phyloP scores from a whole-genome alignment of 2,329 filamentous ascomycete species.

The Fusarium sp. region DNA sequence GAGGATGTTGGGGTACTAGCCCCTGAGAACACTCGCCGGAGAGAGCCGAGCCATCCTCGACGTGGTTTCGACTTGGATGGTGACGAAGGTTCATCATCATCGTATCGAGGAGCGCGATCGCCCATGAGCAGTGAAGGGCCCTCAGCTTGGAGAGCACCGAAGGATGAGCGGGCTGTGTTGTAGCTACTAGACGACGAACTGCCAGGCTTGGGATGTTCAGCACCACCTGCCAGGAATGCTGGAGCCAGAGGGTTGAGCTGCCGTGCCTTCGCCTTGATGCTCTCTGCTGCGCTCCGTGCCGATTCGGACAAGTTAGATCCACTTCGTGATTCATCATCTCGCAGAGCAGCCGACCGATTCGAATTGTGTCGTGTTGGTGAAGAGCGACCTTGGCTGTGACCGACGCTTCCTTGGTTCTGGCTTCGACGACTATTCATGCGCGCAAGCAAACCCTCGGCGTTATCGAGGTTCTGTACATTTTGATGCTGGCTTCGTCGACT shows the following conservation, averaged over 20 bases:
- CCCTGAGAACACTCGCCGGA: conserved; percentile 70
- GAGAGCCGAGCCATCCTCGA: conserved; percentile 75
- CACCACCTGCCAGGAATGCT: conserved; percentile 39
- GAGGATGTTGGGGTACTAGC: conserved; percentile 49
- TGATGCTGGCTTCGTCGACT: conserved; percentile 38
- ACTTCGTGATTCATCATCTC: conserved; percentile 63
- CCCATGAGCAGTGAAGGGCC: conserved; percentile 61
- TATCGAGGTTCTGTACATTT: conserved; percentile 53
- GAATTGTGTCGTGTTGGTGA: conserved; percentile 56
- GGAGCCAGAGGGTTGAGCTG: conserved; percentile 50
- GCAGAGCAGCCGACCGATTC: conserved; percentile 48
- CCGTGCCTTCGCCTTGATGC: conserved; percentile 50
- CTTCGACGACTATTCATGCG: conserved; percentile 51
- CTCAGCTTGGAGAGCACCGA: conserved; percentile 63
- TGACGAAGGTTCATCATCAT: conserved; percentile 59
- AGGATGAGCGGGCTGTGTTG: conserved; percentile 65
- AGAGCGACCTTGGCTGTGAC: conserved; percentile 44
- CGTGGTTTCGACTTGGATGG: conserved; percentile 68
- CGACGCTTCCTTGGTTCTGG: conserved; percentile 25
- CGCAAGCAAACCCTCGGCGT: conserved; percentile 62
- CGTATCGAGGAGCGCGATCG: conserved; percentile 43
- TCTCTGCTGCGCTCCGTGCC: conserved; percentile 58
- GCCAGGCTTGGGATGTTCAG: conserved; percentile 49
- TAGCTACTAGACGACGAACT: conserved; percentile 60
- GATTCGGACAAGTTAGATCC: conserved; percentile 68